Evolutionary conservation across 2,329 filamentous ascomycete species (phyloP).

Genomic region (Pyricularia sp.): DNA sequence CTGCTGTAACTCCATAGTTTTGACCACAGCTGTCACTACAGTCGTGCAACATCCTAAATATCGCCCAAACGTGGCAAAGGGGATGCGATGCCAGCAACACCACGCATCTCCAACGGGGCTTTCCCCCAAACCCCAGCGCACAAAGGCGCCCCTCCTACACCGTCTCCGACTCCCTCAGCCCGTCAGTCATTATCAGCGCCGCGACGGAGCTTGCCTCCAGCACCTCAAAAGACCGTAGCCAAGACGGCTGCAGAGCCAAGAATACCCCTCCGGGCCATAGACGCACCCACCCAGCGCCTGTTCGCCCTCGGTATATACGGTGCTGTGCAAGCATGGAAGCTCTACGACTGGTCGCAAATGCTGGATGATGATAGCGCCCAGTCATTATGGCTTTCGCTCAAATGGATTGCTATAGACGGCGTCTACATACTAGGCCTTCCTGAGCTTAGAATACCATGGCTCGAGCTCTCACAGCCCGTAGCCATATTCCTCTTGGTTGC

Average conservation of each 20-base stretch:
- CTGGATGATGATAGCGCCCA: constrained; percentile 68
- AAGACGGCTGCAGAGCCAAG: constrained; percentile 43
- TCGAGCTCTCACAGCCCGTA: constrained; percentile 76
- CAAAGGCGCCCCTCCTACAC: constrained; percentile 12
- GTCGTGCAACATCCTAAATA: neutral
- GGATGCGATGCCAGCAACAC: constrained; percentile 17
- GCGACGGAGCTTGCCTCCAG: constrained; percentile 28
- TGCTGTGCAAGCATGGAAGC: constrained; percentile 67
- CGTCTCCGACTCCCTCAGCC: constrained; percentile 3
- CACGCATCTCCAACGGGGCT: constrained; percentile 15
- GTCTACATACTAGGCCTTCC: constrained; percentile 82
- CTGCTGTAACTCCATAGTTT: neutral
- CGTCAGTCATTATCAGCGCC: constrained; percentile 1
- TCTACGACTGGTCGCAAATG: constrained; percentile 76
- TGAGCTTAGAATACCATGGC: constrained; percentile 85
- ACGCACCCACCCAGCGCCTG: constrained; percentile 83
- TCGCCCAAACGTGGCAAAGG: neutral
- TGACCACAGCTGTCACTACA: neutral
- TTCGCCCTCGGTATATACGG: constrained; percentile 78
- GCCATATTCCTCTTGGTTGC: constrained; percentile 61
- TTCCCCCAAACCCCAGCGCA: constrained; percentile 15
- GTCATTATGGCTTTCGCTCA: constrained; percentile 85
- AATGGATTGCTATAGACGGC: constrained; percentile 86
- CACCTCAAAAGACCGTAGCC: constrained; percentile 30
- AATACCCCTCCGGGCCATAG: constrained; percentile 72